Evolutionary conservation across 2,329 filamentous ascomycete species (phyloP), one percentile per base, ranked within the genome.

Genomic region (Calycina herbarum): DNA sequence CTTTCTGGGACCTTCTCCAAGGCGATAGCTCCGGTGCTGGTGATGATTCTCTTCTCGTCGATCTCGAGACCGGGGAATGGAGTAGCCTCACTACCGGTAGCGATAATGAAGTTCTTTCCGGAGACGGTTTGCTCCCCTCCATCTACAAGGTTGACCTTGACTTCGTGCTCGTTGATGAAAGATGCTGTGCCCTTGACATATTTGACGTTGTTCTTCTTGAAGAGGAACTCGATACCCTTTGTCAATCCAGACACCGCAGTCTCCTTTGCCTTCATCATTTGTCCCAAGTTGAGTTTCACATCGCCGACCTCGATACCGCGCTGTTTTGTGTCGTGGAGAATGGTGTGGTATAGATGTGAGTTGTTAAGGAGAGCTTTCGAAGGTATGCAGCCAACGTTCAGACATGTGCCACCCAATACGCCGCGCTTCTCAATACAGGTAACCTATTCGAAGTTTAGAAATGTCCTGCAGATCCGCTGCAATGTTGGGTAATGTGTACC

Each of bases 281-380:
- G 89, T 75, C 84, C 81, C 57, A 99, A 86, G 85, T 99, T 97
- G 77, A 99, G 89, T 81, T 96, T 96, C 77, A 99, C 94, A 82
- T 97, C 93, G 77, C 91, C 90, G 74, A 99, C 95, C 77, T 98
- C 94, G 79, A 99, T 99, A 78, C 95, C 95, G 79, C 95, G 93
- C 81, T 91, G 88, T 83, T 97, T 97, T 72, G 93, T 94, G 84
- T 99, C 95, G 83, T 99, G 94, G 68, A 96, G 87, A 77, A 97
- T 91, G 82, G 94, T 91, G 84, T 98, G 94, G 85, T 98, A 98
- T 68, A 98, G 87, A 80, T 97, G 93, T 75, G 95, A 97, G 86
- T 98, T 98, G 89, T 98, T 99, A 80, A 99, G 92, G 73, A 99
- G 92, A 69, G 95, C 97, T 83, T 99, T 99, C 72, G 95, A 99